Percentiles rank a stretch among this genome's conserved stretches.
Conservation (phyloP, 257 asterid species). For the Avicennia marina region DNA sequence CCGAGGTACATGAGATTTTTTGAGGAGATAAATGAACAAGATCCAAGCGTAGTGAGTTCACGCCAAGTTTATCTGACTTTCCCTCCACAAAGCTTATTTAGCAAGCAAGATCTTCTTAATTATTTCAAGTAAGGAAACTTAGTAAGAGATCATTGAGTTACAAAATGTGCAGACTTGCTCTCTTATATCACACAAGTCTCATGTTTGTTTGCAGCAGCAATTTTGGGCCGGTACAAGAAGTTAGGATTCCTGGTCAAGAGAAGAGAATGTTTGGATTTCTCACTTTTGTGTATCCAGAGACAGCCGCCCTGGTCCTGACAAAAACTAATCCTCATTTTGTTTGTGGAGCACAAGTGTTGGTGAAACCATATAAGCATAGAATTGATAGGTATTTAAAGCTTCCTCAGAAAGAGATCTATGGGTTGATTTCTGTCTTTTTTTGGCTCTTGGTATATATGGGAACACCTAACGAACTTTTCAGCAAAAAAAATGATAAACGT, state of each 20-base stretch:
- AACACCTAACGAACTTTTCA: background rate
- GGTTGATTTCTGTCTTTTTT: background rate
- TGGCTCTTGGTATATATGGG: background rate
- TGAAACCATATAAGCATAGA: no score
- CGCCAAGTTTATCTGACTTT: constrained; percentile 20
- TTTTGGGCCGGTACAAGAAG: constrained; percentile 92
- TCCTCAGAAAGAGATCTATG: background rate
- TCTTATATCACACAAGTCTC: no score
- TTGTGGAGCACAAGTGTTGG: no score
- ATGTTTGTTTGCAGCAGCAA: no score
- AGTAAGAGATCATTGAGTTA: no score
- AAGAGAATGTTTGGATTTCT: constrained; percentile 94
- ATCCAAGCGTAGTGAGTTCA: background rate
- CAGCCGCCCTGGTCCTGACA: constrained; percentile 76
- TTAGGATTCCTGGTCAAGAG: constrained; percentile 87
- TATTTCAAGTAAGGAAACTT: constrained; percentile 13
- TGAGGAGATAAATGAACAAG: background rate
- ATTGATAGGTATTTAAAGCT: no score
- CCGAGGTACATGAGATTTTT: background rate
- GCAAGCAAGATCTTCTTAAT: background rate
- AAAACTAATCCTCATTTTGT: constrained; percentile 90
- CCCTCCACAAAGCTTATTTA: constrained; percentile 8
- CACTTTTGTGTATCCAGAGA: constrained; percentile 76
- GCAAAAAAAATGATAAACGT: background rate
- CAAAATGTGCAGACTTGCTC: no score